phyloP scores from a whole-genome alignment of 2,329 filamentous ascomycete genomes.

The Chaetomiaceae sp. region DNA sequence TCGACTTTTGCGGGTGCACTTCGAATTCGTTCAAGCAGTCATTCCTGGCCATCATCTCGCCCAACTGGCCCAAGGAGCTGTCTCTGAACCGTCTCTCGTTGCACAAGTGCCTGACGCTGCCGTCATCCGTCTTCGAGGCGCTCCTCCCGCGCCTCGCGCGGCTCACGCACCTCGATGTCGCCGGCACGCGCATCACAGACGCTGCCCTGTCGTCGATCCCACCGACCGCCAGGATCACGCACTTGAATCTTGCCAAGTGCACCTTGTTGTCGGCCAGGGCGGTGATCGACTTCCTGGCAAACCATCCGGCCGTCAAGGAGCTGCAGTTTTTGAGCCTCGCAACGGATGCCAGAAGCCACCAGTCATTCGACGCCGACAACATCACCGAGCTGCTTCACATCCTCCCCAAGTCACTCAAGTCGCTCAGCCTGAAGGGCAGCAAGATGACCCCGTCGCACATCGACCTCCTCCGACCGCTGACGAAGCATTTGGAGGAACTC shows the following conservation, averaged over 20 bases:
- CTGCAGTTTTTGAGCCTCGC: slow-evolving; percentile 70
- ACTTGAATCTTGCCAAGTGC: slow-evolving; percentile 75
- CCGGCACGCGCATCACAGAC: slow-evolving; percentile 71
- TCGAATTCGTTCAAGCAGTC: slow-evolving; percentile 62
- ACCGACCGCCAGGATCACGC: slow-evolving; percentile 65
- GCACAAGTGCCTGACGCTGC: slow-evolving; percentile 72
- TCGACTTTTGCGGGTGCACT: slow-evolving; percentile 76
- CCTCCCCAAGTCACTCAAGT: slow-evolving; percentile 64
- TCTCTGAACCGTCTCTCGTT: slow-evolving; percentile 65
- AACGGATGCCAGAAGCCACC: slow-evolving; percentile 66
- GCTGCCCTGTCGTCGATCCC: slow-evolving; percentile 67
- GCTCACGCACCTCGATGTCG: slow-evolving; percentile 75
- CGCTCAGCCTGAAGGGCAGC: slow-evolving; percentile 71
- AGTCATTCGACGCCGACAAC: slow-evolving; percentile 64
- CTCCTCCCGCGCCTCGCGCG: slow-evolving; percentile 66
- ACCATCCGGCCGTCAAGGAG: slow-evolving; percentile 63
- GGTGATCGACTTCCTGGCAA: slow-evolving; percentile 66
- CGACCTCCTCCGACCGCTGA: slow-evolving; percentile 57
- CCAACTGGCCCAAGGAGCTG: slow-evolving; percentile 51
- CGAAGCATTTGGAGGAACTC: slow-evolving; percentile 71
- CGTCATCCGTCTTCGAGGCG: slow-evolving; percentile 61
- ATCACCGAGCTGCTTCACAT: slow-evolving; percentile 60
- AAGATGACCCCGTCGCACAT: slow-evolving; percentile 64
- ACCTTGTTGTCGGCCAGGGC: slow-evolving; percentile 60
- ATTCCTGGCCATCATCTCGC: slow-evolving; percentile 54